Evolutionary conservation across 169 alveolate species (phyloP).

Genomic region (Plasmodium chabaudi): DNA sequence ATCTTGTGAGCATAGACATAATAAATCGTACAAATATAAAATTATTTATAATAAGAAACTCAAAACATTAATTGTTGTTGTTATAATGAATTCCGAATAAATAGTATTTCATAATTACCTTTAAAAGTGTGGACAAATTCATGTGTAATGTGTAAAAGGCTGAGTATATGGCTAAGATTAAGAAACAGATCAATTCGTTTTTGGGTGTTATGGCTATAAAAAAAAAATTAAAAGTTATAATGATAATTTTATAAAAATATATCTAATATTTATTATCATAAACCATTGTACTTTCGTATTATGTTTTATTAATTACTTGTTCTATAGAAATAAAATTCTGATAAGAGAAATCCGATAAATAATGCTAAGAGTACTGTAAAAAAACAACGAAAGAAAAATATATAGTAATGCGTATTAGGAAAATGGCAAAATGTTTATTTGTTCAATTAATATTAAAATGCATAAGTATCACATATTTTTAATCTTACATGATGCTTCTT

Average conservation of each 20-base stretch:
- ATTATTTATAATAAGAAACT: no score
- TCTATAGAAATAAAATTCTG: constrained; percentile 46
- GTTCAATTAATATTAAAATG: not conserved
- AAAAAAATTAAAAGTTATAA: not conserved
- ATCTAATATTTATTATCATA: constrained; percentile 10
- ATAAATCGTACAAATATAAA: no score
- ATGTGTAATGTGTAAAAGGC: constrained; percentile 54
- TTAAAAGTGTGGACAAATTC: constrained; percentile 55
- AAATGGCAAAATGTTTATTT: not conserved
- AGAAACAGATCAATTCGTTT: constrained; percentile 34
- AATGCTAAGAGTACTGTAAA: constrained; percentile 37
- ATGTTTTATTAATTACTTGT: constrained; percentile 37
- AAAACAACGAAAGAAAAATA: not conserved
- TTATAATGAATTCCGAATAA: no score
- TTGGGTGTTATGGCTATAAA: constrained; percentile 36
- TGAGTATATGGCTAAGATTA: constrained; percentile 26
- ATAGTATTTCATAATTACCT: constrained; percentile 12
- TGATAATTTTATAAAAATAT: not conserved
- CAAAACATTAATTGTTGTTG: no score
- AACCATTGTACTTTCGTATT: constrained; percentile 1
- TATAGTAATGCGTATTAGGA: not conserved
- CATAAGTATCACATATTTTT: constrained; percentile 8
- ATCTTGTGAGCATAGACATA: not conserved
- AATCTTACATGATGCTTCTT: constrained; percentile 44
- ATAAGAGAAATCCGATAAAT: not conserved